phyloP scores from a whole-genome alignment of 106 monocot genomes.

The Gastrodia elata region DNA sequence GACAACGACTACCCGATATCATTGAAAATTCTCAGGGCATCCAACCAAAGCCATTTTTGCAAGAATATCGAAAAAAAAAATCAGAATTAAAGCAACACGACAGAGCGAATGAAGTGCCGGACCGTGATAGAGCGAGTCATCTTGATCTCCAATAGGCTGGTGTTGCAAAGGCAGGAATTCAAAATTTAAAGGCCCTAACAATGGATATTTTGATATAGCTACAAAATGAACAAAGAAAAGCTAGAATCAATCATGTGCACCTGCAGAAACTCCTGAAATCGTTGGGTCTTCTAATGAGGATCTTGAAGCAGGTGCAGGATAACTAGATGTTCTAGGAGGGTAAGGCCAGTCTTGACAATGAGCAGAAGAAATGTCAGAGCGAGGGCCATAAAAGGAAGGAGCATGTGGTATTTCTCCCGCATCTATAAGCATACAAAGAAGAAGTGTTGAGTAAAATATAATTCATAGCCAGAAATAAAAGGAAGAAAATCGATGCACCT shows the following conservation, averaged over 20 bases:
- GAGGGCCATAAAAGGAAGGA: constrained; percentile 32
- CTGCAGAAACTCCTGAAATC: constrained; percentile 44
- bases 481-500: constrained; percentile 16
- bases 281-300: constrained; percentile 34
- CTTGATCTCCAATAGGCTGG: constrained; percentile 68
- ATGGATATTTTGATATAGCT: no score
- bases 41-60: not conserved
- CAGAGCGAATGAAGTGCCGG: not conserved
- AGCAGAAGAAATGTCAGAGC: constrained; percentile 30
- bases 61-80: not conserved
- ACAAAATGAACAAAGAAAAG: not conserved
- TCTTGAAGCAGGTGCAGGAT: constrained; percentile 28
- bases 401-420: constrained; percentile 21
- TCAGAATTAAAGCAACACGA: no score
- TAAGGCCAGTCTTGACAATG: constrained; percentile 44
- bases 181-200: not conserved
- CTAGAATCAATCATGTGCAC: constrained; percentile 15
- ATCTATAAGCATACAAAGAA: not conserved
- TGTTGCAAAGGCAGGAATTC: constrained; percentile 27
- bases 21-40: not conserved
- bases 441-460: not conserved
- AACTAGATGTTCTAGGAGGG: constrained; percentile 49
- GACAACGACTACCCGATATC: not conserved
- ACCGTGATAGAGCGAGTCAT: constrained; percentile 19
- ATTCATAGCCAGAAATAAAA: not conserved